Conservation (phyloP, 1,284 basidiomycete species). For the Coniophora puteana region DNA sequence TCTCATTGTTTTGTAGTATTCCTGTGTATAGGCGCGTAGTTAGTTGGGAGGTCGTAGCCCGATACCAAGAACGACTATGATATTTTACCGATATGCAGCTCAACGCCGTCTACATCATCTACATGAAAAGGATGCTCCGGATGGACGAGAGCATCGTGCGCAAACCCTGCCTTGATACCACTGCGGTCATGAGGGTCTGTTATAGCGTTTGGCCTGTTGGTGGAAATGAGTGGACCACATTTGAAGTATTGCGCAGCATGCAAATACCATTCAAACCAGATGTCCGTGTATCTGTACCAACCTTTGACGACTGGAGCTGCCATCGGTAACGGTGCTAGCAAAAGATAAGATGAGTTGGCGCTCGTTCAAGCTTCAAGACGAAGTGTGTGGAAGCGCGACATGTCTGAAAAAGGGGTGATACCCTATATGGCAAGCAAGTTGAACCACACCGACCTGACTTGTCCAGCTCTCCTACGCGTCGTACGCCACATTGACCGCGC, state of each 20-base stretch:
- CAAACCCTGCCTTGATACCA: constrained; percentile 66
- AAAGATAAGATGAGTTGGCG: neutral
- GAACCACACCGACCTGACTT: constrained; percentile 1
- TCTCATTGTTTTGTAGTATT: constrained; percentile 61
- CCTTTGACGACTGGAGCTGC: constrained; percentile 50
- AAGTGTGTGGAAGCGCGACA: neutral
- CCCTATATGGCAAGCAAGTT: constrained; percentile 5
- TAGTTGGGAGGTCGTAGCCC: neutral
- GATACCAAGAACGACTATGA: neutral
- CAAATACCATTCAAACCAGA: constrained; percentile 67
- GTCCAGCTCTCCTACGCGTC: neutral
- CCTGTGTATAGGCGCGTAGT: constrained; percentile 30
- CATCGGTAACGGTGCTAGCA: constrained; percentile 12
- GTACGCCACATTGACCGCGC: neutral
- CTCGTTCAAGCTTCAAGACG: neutral
- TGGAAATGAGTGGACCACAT: neutral
- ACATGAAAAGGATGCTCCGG: constrained; percentile 71
- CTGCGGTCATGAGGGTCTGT: constrained; percentile 48
- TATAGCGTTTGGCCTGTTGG: constrained; percentile 39
- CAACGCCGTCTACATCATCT: constrained; percentile 57
- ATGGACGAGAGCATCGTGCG: constrained; percentile 61
- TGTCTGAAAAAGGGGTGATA: neutral
- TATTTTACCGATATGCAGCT: constrained; percentile 65
- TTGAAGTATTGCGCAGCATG: constrained; percentile 16
- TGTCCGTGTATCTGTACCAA: constrained; percentile 77